Evolutionary conservation across 2,329 filamentous ascomycete species (phyloP).

Genomic region (Alternaria panax): DNA sequence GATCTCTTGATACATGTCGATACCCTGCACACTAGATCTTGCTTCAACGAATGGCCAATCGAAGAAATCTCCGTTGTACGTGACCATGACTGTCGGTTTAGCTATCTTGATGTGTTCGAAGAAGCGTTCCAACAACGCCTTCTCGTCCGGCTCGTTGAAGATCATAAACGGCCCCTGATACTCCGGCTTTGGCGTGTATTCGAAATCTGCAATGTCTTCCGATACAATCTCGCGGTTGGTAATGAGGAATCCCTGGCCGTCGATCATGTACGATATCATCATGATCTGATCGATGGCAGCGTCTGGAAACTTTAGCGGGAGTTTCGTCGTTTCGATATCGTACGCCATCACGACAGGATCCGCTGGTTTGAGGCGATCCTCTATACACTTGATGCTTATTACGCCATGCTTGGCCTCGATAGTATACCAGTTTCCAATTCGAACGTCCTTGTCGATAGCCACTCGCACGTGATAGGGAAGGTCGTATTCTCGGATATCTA

Average conservation of each 20-base stretch:
- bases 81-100: constrained; percentile 93
- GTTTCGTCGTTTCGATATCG: constrained; percentile 97
- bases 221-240: constrained; percentile 98
- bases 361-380: constrained; percentile 85
- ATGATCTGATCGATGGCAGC: constrained; percentile 95
- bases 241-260: constrained; percentile 96
- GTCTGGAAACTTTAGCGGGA: constrained; percentile 96
- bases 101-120: constrained; percentile 96
- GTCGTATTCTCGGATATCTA: constrained; percentile 99
- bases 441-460: constrained; percentile 95
- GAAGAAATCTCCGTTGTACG: constrained; percentile 99
- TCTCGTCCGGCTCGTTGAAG: constrained; percentile 97
- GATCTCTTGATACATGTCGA: constrained; percentile 99
- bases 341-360: constrained; percentile 99
- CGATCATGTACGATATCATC: constrained; percentile 99
- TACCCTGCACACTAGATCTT: constrained; percentile 88
- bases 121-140: constrained; percentile 85
- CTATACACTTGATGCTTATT: constrained; percentile 82
- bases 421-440: constrained; percentile 96
- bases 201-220: constrained; percentile 96
- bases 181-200: constrained; percentile 97
- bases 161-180: constrained; percentile 96
- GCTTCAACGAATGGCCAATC: constrained; percentile 99
- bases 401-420: constrained; percentile 93
- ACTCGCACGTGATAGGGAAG: constrained; percentile 99